Evolutionary conservation across 1,284 basidiomycete species (phyloP).

Genomic region (Lignosus rhinocerotis): DNA sequence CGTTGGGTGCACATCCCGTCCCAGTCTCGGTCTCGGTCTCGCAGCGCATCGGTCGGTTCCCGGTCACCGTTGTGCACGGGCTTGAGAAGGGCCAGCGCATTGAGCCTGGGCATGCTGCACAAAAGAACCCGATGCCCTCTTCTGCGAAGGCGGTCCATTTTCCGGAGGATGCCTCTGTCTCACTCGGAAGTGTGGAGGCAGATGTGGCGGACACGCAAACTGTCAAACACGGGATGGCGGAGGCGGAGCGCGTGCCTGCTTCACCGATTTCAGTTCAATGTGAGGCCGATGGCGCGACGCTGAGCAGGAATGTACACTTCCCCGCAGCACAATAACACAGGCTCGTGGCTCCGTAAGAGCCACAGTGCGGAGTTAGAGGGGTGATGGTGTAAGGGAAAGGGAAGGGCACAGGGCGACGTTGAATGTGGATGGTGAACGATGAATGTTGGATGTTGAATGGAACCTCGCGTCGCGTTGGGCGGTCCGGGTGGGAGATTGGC

Average conservation of each 20-base stretch:
- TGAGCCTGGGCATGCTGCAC: too few species aligned
- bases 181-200: not conserved
- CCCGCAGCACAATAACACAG: slow-evolving; percentile 40
- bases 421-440: not conserved
- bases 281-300: not conserved
- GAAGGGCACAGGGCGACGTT: not conserved
- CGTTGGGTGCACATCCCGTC: slow-evolving; percentile 7
- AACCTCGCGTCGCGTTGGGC: too few species aligned
- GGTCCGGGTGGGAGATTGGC: too few species aligned
- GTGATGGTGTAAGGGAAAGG: not conserved
- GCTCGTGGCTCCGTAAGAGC: slow-evolving; percentile 26
- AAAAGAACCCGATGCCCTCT: too few species aligned
- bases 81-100: too few species aligned
- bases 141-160: slow-evolving; percentile 13
- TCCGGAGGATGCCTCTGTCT: slow-evolving; percentile 2
- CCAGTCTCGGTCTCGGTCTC: not conserved
- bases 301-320: slow-evolving; percentile 28
- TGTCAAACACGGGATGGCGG: not conserved
- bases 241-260: not conserved
- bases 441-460: too few species aligned
- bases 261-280: not conserved
- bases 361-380: not conserved
- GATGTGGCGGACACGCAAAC: too few species aligned
- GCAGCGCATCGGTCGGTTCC: slow-evolving; percentile 10
- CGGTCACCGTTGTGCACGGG: too few species aligned